Evolutionary conservation across 441 rosid genomes (phyloP), one percentile per base, ranked within the genome.

Genomic region (Euphorbia schlechtendalii): DNA sequence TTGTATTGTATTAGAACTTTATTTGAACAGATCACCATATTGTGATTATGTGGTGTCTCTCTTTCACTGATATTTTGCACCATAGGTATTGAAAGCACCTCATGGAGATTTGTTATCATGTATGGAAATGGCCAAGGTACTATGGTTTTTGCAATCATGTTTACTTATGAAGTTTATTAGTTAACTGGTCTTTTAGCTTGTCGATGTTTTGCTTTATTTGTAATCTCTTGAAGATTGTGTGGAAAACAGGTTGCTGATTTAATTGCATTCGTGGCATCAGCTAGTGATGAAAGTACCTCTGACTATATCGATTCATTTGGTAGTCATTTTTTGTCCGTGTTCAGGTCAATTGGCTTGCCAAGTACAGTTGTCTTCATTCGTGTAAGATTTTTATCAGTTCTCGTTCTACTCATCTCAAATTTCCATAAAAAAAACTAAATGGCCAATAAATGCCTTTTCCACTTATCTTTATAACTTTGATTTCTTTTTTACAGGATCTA

Each of bases 61-160:
- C 27, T 12, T 41, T 3, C 11, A 41, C 45, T 61, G 51, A 34
- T 24, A 10, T 61, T 32, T 8, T 67, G 7, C 40, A 46, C 49
- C 59, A 55, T 65, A 89, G 99, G 83, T 89, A 63, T 65, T 90
- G 73, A 86, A 82, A 79, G 99, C 90, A 36, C 92, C 96, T 54
- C 90, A 87, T 65, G 97, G 97, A 43, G 89, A 89, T 83, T 71
- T 94, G 59, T 43, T 72, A 30, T 70, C 96, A 8, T 89, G 96
- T 71, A 84, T 90, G 90, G 96, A 94, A 78, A 82, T 94, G 94
- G 94, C 96, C 24, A 89, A 90, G 96, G 99, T 80, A 81, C 55
- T 62, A 28, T 46, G 46, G 46, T 11, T 20, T 68, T 51, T 21
- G 52, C 63, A 21, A 21, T 55, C 65, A 30, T 64, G 46, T 27